Percentiles rank a stretch among this genome's conserved stretches.
phyloP scores from a whole-genome alignment of 2,329 filamentous ascomycete genomes.

The Colletotrichum camelliae region DNA sequence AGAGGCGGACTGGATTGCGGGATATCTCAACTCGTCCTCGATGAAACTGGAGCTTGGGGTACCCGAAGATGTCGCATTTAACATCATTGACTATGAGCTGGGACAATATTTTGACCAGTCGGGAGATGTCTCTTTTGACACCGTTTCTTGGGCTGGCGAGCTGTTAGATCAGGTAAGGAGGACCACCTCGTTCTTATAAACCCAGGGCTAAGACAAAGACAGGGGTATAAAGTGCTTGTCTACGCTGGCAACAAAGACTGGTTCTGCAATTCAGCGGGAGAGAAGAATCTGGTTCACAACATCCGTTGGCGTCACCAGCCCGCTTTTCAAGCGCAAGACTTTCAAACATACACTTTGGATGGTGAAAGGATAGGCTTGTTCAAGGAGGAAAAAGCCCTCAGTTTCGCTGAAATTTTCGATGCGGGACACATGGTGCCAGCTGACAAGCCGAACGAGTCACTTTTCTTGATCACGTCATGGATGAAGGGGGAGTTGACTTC shows the following conservation, averaged over 20 bases:
- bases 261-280: background rate
- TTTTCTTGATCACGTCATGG: background rate
- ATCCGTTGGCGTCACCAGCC: background rate
- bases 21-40: background rate
- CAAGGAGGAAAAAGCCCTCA: background rate
- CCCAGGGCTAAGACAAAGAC: background rate
- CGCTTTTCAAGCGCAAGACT: background rate
- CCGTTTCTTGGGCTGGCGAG: background rate
- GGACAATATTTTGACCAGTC: background rate
- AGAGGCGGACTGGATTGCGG: background rate
- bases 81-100: background rate
- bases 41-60: background rate
- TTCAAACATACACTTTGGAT: background rate
- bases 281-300: background rate
- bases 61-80: background rate
- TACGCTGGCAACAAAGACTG: slow-evolving; percentile 4
- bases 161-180: background rate
- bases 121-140: background rate
- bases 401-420: background rate
- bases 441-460: background rate
- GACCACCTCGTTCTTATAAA: background rate
- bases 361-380: background rate
- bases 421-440: slow-evolving; percentile 3
- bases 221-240: background rate
- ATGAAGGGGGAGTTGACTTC: background rate